Conservation (phyloP, 352 stramenopile species). For the Pythium insidiosum region DNA sequence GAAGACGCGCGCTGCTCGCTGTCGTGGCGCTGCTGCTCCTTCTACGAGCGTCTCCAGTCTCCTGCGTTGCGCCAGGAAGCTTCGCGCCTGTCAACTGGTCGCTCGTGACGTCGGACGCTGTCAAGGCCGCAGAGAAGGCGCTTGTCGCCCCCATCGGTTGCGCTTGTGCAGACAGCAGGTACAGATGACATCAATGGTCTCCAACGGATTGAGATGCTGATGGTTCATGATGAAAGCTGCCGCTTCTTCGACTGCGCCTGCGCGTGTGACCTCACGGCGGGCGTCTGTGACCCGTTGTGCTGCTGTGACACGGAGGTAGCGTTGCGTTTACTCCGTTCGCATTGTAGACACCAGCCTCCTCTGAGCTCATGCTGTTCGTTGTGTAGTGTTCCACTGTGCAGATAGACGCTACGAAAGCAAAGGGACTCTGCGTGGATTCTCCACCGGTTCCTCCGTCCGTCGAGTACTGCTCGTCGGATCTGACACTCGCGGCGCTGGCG, state of each 20-base stretch:
- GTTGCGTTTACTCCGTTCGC: too few relatives aligned
- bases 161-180: slow-evolving; percentile 22
- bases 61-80: too few relatives aligned
- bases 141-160: slow-evolving; percentile 28
- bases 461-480: slow-evolving; percentile 35
- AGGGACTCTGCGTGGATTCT: slow-evolving; percentile 20
- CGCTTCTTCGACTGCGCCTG: slow-evolving; percentile 34
- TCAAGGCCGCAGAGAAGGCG: slow-evolving; percentile 15
- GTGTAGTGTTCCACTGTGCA: slow-evolving; percentile 23
- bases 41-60: too few relatives aligned
- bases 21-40: too few relatives aligned
- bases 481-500: slow-evolving; percentile 17
- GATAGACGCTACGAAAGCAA: slow-evolving; percentile 1
- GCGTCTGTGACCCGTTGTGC: slow-evolving; percentile 34
- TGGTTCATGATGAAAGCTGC: slow-evolving; percentile 3
- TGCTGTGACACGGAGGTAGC: slow-evolving; percentile 44
- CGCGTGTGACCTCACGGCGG: slow-evolving; percentile 35
- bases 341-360: too few relatives aligned
- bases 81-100: slow-evolving; percentile 37
- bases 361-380: too few relatives aligned
- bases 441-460: slow-evolving; percentile 11
- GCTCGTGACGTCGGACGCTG: slow-evolving; percentile 20
- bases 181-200: background rate
- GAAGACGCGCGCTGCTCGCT: too few relatives aligned
- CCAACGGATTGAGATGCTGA: background rate